Conservation (phyloP, 441 rosid genomes). For the Erodium moschatum region DNA sequence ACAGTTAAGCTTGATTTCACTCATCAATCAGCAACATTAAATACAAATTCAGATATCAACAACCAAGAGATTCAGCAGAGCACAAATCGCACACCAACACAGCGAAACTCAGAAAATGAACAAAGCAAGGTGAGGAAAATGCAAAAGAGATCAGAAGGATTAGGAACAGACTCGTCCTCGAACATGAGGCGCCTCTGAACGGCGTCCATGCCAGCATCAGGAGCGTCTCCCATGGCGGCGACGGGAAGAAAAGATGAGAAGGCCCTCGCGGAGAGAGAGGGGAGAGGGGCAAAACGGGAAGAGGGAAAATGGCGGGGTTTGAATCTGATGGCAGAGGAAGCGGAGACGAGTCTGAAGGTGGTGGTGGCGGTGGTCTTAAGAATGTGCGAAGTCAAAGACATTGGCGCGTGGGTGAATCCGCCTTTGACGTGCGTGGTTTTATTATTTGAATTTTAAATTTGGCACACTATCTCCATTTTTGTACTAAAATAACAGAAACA, state of each 20-base stretch:
- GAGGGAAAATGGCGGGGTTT: conserved; percentile 12
- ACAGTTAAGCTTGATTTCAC: too few relatives aligned
- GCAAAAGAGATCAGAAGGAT: neutral
- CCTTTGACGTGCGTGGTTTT: neutral
- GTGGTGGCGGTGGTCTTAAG: neutral
- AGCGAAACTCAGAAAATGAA: too few relatives aligned
- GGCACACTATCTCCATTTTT: neutral
- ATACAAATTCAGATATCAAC: neutral
- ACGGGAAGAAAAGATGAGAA: conserved; percentile 21
- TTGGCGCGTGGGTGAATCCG: conserved; percentile 2
- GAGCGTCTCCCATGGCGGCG: conserved; percentile 41
- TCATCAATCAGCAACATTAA: neutral
- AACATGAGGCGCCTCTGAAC: conserved; percentile 98
- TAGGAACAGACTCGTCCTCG: conserved; percentile 68
- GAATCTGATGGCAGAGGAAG: neutral
- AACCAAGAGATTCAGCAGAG: neutral
- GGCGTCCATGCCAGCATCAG: conserved; percentile 85
- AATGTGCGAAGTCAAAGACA: neutral
- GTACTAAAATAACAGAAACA: neutral
- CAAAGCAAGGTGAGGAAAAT: too few relatives aligned
- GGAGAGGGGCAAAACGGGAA: conserved; percentile 18
- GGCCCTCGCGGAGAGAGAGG: conserved; percentile 20
- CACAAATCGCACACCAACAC: neutral
- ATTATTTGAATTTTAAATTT: too few relatives aligned
- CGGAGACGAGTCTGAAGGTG: neutral